Evolutionary conservation across 139 green algal species (phyloP).

Genomic region (Volvox reticuliferus): DNA sequence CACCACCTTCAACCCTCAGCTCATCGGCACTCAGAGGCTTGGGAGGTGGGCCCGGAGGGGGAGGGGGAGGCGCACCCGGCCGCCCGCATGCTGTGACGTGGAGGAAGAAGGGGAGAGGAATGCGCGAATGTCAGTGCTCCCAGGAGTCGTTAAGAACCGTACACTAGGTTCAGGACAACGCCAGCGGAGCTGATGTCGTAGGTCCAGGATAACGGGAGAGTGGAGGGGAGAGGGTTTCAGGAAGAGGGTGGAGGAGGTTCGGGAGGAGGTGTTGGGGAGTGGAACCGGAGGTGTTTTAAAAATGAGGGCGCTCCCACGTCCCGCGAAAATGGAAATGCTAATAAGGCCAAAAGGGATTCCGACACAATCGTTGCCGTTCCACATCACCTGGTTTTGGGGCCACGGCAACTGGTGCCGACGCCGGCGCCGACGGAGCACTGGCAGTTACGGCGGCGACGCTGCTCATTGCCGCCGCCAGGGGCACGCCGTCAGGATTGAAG

Average conservation of each 20-base stretch:
- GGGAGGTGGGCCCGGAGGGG: conserved; percentile 52
- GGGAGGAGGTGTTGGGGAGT: not conserved
- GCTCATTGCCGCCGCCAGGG: not conserved
- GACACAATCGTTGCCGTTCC: too few relatives aligned
- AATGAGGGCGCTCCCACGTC: too few relatives aligned
- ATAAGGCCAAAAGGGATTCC: too few relatives aligned
- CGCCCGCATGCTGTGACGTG: not conserved
- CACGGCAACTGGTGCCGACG: not conserved
- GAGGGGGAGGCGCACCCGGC: conserved; percentile 13
- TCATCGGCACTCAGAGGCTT: conserved; percentile 22
- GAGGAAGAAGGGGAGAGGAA: not conserved
- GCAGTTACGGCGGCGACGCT: not conserved
- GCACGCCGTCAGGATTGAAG: conserved; percentile 9
- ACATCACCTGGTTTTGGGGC: conserved; percentile 1
- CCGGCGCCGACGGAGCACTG: not conserved
- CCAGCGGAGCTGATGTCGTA: too few relatives aligned
- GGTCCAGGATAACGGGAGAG: too few relatives aligned
- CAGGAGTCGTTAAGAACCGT: too few relatives aligned
- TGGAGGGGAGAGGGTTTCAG: not conserved
- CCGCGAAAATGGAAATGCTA: too few relatives aligned
- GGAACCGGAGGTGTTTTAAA: too few relatives aligned
- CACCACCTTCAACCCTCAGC: conserved; percentile 12
- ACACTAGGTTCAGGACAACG: too few relatives aligned
- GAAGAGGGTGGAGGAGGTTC: not conserved
- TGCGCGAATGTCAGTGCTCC: too few relatives aligned